Base-by-base conservation (phyloP, 345 rosid genomes). In the Acer yangbiense region DNA sequence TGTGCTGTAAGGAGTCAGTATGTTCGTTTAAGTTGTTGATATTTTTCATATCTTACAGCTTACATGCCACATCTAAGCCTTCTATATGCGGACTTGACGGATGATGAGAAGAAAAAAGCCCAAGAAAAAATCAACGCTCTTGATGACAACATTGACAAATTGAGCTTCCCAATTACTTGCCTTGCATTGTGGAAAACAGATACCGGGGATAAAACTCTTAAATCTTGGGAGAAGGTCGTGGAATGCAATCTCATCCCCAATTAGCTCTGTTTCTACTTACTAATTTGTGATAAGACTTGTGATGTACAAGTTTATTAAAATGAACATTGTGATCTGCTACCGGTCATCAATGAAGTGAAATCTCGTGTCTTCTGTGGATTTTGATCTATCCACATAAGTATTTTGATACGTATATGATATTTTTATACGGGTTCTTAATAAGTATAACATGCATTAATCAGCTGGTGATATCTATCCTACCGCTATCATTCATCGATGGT, bases 31-130 rank as follows among this genome's bases (percentile, higher is more conserved):
- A n/a, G 25, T 23, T 23, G 25, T 65, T 77, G 63, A 69, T 48
- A 5, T 2, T 7, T 68, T 39, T 50, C 2, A 21, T 57, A 64
- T n/a, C 0, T 77, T 44, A 87, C 85, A 94, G 97, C 93, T 55
- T 91, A 91, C 81, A 94, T 94, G 98, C 98, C 98, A 12, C 98
- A 91, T 86, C 74, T 89, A 77, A 94, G 98, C 85, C 83, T 93
- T 52, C 87, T 93, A 20, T 94, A 94, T 48, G 90, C 86, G 0
- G 91, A 93, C 85, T 86, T 91, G 57, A 85, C 87, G 0, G 93
- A 90, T n/a, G 92, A 91, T 20, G 93, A 88, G 83, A 94, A 93
- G 92, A 89, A 87, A 78, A 86, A 79, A 76, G 95, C 92, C 16
- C 83, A 84, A 80, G 98, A 89, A 79, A 90, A 84, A 81, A 92